Evolutionary conservation across 768 basidiomycete species (phyloP), one percentile per base, ranked within the genome.

Genomic region (Amanita fuliginea): DNA sequence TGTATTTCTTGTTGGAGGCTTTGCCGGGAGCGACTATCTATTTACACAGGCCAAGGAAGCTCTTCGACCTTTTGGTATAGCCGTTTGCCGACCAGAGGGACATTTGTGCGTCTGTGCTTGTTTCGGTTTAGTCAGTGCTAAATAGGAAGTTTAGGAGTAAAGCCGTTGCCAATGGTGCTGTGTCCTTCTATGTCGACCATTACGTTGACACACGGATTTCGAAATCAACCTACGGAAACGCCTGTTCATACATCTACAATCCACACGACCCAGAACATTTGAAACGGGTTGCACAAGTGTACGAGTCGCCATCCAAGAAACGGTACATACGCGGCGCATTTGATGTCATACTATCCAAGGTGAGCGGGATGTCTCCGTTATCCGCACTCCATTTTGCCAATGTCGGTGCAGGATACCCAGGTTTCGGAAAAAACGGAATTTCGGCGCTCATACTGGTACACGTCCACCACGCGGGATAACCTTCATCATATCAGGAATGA

Each of bases 11-110:
- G 72, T 76, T 7, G 74, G 74, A 18, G 74, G 74, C 0, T 75
- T 74, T 56, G 66, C 70, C 10, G 68, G 68, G 0, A 75, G 70
- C 49, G 64, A 71, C 37, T 74, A 70, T 65, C 53, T 75, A 16
- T 69, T 62, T 54, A 52, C 60, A 0, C 58, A 62, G 35, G 59
- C 74, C 1, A 63, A 64, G 42, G 59, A 42, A 42, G 51, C 57
- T 10, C 62, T 75, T 21, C 60, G 58, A 0, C 34, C 53, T 6
- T 49, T 58, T 0, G 63, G 64, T 45, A 56, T 71, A 42, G 58
- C 49, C 16, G 52, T 73, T 11, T 65, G 60, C 44, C 60, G 67
- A 18, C 73, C 72, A 1, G 73, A 73, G 48, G 65, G 61, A 22
- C 67, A 70, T 36, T 60, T 71, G 73, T 73, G 56, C n/a, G 71